Percentiles rank a stretch among this genome's conserved stretches.
Conservation (phyloP, 257 asterid species). For the Capsicum pubescens region DNA sequence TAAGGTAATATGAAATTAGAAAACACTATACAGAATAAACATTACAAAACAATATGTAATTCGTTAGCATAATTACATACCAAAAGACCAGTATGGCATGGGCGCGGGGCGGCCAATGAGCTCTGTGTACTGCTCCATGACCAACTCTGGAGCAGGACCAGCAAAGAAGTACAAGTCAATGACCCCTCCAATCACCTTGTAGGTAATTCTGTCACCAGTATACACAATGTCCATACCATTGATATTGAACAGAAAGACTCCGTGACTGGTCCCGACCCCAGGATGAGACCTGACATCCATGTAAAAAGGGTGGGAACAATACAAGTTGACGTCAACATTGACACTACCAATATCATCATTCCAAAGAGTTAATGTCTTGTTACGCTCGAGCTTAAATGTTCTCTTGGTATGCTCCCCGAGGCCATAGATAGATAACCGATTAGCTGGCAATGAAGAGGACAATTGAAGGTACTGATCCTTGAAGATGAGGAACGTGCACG, state of each 20-base stretch:
- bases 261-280: conserved; percentile 31
- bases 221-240: conserved; percentile 45
- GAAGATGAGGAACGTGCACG: conserved; percentile 46
- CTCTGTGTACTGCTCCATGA: conserved; percentile 43
- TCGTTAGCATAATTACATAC: conserved; percentile 23
- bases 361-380: conserved; percentile 82
- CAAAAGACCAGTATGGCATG: conserved; percentile 48
- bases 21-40: conserved; percentile 3
- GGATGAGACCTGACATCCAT: conserved; percentile 37
- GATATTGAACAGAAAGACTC: conserved; percentile 42
- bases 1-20: not conserved
- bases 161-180: conserved; percentile 39
- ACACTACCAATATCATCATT: conserved; percentile 68
- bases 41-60: not conserved
- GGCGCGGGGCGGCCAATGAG: conserved; percentile 43
- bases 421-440: conserved; percentile 68
- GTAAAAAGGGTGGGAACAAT: conserved; percentile 91
- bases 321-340: conserved; percentile 64
- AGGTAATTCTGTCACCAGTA: conserved; percentile 35
- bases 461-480: conserved; percentile 89
- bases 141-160: conserved; percentile 36
- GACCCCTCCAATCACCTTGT: conserved; percentile 41
- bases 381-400: conserved; percentile 56
- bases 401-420: conserved; percentile 86
- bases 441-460: conserved; percentile 64